These are phyloP conservation scores for Tubosaeta sp. DNA, from an alignment of 768 basidiomycete species.

Conservation along the genomic window DNA sequence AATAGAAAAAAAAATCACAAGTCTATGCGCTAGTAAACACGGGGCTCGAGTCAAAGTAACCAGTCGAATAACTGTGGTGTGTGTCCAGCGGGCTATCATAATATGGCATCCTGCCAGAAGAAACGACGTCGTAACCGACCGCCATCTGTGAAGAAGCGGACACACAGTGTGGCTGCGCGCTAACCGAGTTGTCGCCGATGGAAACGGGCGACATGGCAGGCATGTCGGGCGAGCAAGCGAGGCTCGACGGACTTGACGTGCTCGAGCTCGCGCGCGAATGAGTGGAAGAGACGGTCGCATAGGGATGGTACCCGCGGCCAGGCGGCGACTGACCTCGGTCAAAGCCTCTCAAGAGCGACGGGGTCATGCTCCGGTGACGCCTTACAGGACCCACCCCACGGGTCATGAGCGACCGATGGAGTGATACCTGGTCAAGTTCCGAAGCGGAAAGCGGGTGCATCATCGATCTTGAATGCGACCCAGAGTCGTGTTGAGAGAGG, in stretches of 20 bases:
- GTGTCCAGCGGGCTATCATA: slow-evolving; percentile 25
- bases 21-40: slow-evolving; percentile 24
- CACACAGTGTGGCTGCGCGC: slow-evolving; percentile 21
- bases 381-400: slow-evolving; percentile 53
- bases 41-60: slow-evolving; percentile 21
- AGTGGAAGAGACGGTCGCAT: slow-evolving; percentile 31
- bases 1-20: neutral
- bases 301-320: slow-evolving; percentile 55
- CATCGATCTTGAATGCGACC: slow-evolving; percentile 39
- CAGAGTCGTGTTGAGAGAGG: slow-evolving; percentile 22
- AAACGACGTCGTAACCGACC: slow-evolving; percentile 21
- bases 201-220: slow-evolving; percentile 19
- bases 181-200: slow-evolving; percentile 10
- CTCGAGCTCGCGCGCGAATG: slow-evolving; percentile 30
- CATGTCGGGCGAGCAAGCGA: slow-evolving; percentile 28
- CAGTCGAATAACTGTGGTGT: slow-evolving; percentile 17
- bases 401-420: slow-evolving; percentile 22
- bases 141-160: slow-evolving; percentile 15
- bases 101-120: slow-evolving; percentile 24
- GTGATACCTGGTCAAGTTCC: slow-evolving; percentile 49
- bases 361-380: slow-evolving; percentile 75
- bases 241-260: slow-evolving; percentile 29
- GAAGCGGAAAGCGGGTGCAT: slow-evolving; percentile 52
- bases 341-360: slow-evolving; percentile 51
- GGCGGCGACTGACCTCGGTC: slow-evolving; percentile 46